Conservation (phyloP, 2,329 filamentous ascomycete species). For the Pseudogymnoascus sp. region DNA sequence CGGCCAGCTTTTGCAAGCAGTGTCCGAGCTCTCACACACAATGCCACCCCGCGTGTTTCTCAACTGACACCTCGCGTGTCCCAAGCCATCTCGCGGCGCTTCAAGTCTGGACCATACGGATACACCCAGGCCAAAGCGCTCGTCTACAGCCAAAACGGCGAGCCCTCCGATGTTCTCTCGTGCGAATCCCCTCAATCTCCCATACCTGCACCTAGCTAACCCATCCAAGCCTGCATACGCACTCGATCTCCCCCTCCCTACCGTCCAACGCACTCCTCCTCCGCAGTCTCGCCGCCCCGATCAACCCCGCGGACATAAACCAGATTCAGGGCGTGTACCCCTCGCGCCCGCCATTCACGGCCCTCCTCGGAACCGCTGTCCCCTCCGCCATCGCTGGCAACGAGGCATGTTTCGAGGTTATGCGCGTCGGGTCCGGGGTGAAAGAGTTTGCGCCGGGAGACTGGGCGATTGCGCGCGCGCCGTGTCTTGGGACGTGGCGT, state of each 20-base stretch:
- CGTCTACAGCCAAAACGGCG: constrained; percentile 67
- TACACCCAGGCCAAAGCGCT: constrained; percentile 83
- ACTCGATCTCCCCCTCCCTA: constrained; percentile 71
- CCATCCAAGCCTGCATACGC: constrained; percentile 53
- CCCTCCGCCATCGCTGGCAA: constrained; percentile 80
- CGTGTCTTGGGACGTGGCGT: constrained; percentile 88
- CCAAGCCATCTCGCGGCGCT: constrained; percentile 29
- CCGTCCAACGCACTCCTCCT: constrained; percentile 64
- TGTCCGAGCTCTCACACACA: background rate
- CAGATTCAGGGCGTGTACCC: constrained; percentile 97
- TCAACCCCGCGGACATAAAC: constrained; percentile 98
- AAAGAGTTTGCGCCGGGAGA: constrained; percentile 62
- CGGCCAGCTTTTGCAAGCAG: constrained; percentile 5
- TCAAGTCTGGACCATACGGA: constrained; percentile 57
- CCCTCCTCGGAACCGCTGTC: constrained; percentile 65
- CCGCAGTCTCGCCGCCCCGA: constrained; percentile 80
- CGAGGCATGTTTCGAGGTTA: constrained; percentile 90
- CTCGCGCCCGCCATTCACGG: constrained; percentile 70
- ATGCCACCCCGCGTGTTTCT: background rate
- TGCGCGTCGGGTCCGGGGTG: constrained; percentile 54
- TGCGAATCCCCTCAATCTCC: constrained; percentile 29
- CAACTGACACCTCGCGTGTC: background rate
- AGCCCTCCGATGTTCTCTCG: constrained; percentile 65
- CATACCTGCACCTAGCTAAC: background rate
- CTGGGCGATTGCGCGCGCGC: constrained; percentile 84